Evolutionary conservation across 1,284 basidiomycete genomes (phyloP), one percentile per base, ranked within the genome.

Genomic region (Microstroma glucosiphilum): DNA sequence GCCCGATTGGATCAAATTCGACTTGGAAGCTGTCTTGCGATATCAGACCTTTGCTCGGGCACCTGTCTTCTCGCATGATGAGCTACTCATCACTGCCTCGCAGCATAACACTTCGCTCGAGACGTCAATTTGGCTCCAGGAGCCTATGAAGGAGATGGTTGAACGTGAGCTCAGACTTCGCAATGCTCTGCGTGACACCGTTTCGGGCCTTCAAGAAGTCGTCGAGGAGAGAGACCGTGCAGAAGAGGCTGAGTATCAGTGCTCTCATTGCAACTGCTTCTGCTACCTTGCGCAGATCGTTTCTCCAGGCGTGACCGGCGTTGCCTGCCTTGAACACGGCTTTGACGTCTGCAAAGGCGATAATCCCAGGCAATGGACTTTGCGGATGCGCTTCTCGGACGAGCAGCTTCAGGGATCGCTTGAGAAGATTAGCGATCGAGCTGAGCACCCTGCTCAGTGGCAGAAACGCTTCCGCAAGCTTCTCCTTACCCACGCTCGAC

Each of bases 61-160:
- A 40, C 94, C 96, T 1, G 96, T 98, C 6, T 99, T 99, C 81
- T 97, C 92, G 30, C 96, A 98, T 80, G 91, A 97, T 71, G 94
- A 98, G 82, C 85, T 98, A 25, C 83, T 99, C 68, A 86, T 96
- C 76, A 96, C 93, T 17, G 93, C 97, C 76, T 92, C 89, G 19
- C 88, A 92, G 74, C 91, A 96, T 80, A 92, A 92, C 6, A 86
- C 89, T 64, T 88, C 89, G n/a, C 92, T 96, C 73, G 88, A 89
- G 78, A 96, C 92, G 25, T 91, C 94, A 1, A 82, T 89, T 66
- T 97, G 94, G 94, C 60, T 68, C 43, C 61, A 60, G 41, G 1
- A 26, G 51, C 66, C 87, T 75, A 83, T 96, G 62, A 83, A 86
- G 69, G 90, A 92, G 76, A 97, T 98, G 92, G 87, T 88, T 37